These are phyloP conservation scores for Phytopythium mirpurense DNA, from an alignment of 352 stramenopile species.

Conservation along the genomic window DNA sequence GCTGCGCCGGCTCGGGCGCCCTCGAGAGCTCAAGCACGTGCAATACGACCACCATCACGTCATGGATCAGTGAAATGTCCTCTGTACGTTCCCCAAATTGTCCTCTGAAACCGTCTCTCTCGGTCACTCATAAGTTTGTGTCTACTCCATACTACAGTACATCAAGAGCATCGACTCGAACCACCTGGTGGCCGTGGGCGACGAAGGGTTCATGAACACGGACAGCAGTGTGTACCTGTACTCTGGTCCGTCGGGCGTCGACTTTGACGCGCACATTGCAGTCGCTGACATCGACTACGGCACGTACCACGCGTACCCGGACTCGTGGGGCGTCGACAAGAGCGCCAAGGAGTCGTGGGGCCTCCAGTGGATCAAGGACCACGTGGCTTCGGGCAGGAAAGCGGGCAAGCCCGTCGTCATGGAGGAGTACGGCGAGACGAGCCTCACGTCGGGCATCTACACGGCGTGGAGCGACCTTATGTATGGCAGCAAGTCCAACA, in stretches of 20 bases:
- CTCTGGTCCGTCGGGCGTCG: slow-evolving; percentile 24
- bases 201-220: slow-evolving; percentile 32
- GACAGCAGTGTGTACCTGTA: slow-evolving; percentile 30
- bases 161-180: slow-evolving; percentile 29
- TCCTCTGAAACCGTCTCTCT: too few species aligned
- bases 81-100: slow-evolving; percentile 10
- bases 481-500: slow-evolving; percentile 21
- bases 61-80: slow-evolving; percentile 31
- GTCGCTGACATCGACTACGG: slow-evolving; percentile 26
- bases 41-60: slow-evolving; percentile 16
- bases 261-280: slow-evolving; percentile 24
- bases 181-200: slow-evolving; percentile 23
- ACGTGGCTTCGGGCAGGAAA: slow-evolving; percentile 18
- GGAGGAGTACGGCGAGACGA: slow-evolving; percentile 26
- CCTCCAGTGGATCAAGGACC: slow-evolving; percentile 25
- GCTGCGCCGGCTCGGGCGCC: slow-evolving; percentile 20
- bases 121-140: neutral
- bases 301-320: slow-evolving; percentile 27
- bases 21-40: slow-evolving; percentile 20
- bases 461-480: slow-evolving; percentile 22
- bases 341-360: slow-evolving; percentile 20
- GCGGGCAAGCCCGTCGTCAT: slow-evolving; percentile 22
- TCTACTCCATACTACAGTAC: slow-evolving; percentile 11
- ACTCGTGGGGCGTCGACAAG: slow-evolving; percentile 23
- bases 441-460: slow-evolving; percentile 19